Evolutionary conservation across 768 basidiomycete genomes (phyloP).

Genomic region (Tubosaeta brunneosetosa): DNA sequence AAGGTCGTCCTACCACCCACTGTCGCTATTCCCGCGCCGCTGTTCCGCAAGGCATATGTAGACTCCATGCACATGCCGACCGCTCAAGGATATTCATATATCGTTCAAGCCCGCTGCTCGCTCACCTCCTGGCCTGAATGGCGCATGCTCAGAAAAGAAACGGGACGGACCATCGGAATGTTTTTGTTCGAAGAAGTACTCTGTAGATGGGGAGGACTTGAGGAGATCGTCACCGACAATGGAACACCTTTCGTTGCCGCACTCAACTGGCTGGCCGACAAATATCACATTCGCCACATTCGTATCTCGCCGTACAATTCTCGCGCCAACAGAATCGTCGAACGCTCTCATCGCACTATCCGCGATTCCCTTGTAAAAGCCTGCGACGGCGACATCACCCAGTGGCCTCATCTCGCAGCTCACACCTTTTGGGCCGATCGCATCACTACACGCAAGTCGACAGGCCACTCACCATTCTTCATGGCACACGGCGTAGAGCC

Average conservation of each 20-base stretch:
- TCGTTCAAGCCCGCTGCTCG: constrained; percentile 35
- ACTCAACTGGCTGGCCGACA: constrained; percentile 18
- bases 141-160: constrained; percentile 26
- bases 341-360: constrained; percentile 29
- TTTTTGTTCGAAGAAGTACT: constrained; percentile 35
- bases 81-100: constrained; percentile 28
- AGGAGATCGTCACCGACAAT: constrained; percentile 42
- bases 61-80: constrained; percentile 40
- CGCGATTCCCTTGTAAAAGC: constrained; percentile 16
- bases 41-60: constrained; percentile 29
- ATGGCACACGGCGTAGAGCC: neutral
- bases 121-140: constrained; percentile 34
- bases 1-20: constrained; percentile 25
- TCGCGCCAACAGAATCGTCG: constrained; percentile 36
- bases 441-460: neutral
- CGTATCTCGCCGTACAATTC: constrained; percentile 41
- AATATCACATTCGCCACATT: constrained; percentile 36
- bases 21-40: neutral
- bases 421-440: neutral
- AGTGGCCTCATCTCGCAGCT: neutral
- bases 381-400: neutral
- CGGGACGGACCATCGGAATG: constrained; percentile 18
- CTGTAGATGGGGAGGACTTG: neutral
- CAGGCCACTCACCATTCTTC: neutral
- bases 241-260: constrained; percentile 27